Base-by-base conservation (phyloP, 768 basidiomycete genomes). In the Vararia minispora region DNA sequence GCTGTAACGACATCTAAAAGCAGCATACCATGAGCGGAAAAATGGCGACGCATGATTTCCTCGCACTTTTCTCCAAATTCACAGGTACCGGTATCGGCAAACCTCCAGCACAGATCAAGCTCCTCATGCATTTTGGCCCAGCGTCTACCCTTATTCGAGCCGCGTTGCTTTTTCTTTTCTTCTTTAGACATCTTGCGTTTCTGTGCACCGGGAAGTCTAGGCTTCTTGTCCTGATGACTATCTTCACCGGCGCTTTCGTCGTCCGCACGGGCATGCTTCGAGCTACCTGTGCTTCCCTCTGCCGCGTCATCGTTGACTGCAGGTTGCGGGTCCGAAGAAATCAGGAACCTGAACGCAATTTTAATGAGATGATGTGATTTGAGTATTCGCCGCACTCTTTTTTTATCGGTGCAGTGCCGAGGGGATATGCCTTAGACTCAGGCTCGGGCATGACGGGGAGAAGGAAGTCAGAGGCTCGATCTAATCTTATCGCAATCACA, bases 121-220 rank as follows among this genome's bases (percentile, higher is more conserved):
- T 84, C 82, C 51, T 92, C 91, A 37, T 74, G 67, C 13, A 84
- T 66, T 52, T 81, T 81, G 13, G 69, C 76, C 57, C 89, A 91
- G 11, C 76, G 69, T 28, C 92, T 60, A 10, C 75, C 79, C 54
- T 89, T 92, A 58, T 94, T 95, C 42, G 79, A 76, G 2, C 91
- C 91, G 23, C 73, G 65, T 43, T 75, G 70, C 9, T 78, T 74
- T 57, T 85, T 85, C 56, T 74, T 80, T 53, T 79, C 71, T 46
- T 78, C 75, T 52, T 74, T 78, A 9, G 68, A 70, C 39, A 67
- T 52, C 47, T 63, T 68, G 46, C 66, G 66, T 29, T 55, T 54
- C 40, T 66, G 61, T 18, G 61, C 51, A 8, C 58, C 61, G 24
- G 53, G 48, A 16, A 46, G 37, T 28, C 30, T 54, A 26, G 57